Base-by-base conservation (phyloP, 257 asterid species). In the Ophiorrhiza pumila region DNA sequence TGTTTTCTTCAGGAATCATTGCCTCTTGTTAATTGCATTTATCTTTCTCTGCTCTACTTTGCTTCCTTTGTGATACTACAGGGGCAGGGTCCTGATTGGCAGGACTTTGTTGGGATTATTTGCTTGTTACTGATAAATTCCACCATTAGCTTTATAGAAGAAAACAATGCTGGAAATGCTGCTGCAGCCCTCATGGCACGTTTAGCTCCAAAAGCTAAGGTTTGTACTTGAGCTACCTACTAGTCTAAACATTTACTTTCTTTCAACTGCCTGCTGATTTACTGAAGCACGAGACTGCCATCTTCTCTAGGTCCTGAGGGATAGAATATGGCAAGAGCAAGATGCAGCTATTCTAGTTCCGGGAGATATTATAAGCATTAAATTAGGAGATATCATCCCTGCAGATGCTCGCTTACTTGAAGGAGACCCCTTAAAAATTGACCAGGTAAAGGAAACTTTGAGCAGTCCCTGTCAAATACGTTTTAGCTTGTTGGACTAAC, bases 151-250 rank as follows among this genome's bases (percentile, higher is more conserved):
- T 77, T 77, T 20, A 65, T 77, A 46, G 81, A 77, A 62, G 81
- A 77, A 77, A 77, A 77, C 32, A 77, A 77, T 65, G 81, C 78
- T 15, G 78, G 82, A 14, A 78, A 78, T 78, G 82, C 82, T 58
- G 82, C 82, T 29, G 78, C 82, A 29, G 76, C 82, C 65, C 82
- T 78, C 9, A 78, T 78, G 82, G 78, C 76, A 31, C 82, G 41
- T 34, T 61, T 78, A 55, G 82, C 82, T 62, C 78, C 82, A 61
- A 69, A 74, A 53, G 63, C 79, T 17, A 78, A 73, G 79, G 80
- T 77, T 77, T 46, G 60, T 68, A 50, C 3, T 29, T 41, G 46
- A 13, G 41, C 20, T 1, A 12, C 29, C 20, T 1, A 12, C 29
- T 61, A 7, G 25, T 39, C 23, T 27, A 35, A 13, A 37, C 23